Percentiles rank a stretch among this genome's conserved stretches.
Conservation (phyloP, 306 rosid species). For the Trichosanthes truncata region DNA sequence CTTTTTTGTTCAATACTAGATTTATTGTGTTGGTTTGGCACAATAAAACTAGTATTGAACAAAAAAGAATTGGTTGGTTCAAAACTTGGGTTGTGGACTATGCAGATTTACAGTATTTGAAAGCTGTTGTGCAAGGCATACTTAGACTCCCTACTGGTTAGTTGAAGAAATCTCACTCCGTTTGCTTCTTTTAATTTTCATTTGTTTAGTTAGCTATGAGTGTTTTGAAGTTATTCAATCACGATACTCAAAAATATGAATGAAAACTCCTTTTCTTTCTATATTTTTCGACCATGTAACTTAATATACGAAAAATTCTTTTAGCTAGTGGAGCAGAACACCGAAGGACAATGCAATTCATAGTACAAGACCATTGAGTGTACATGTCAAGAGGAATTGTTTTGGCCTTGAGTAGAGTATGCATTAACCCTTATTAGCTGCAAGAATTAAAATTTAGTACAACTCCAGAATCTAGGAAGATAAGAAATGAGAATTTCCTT, state of each 20-base stretch:
- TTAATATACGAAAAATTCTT: neutral
- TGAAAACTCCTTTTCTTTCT: neutral
- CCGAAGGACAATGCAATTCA: slow-evolving; percentile 97
- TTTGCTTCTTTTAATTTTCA: too few relatives aligned
- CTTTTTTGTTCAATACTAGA: too few relatives aligned
- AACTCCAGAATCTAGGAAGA: neutral
- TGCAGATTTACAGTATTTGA: too few relatives aligned
- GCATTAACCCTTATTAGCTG: neutral
- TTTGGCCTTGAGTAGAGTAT: neutral
- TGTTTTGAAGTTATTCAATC: too few relatives aligned
- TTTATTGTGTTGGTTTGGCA: too few relatives aligned
- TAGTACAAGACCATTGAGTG: slow-evolving; percentile 94
- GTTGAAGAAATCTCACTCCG: too few relatives aligned
- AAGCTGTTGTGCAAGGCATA: too few relatives aligned
- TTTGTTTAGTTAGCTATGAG: too few relatives aligned
- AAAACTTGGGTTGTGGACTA: too few relatives aligned
- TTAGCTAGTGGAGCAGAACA: slow-evolving; percentile 78
- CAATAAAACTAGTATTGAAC: too few relatives aligned
- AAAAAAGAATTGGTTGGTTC: too few relatives aligned
- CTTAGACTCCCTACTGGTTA: too few relatives aligned
- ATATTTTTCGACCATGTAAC: neutral
- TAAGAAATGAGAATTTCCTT: neutral
- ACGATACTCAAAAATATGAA: neutral
- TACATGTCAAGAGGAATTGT: slow-evolving; percentile 66
- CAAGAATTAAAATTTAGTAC: neutral